phyloP scores from a whole-genome alignment of 805 yeast species.

The Candida broadrunensis region DNA sequence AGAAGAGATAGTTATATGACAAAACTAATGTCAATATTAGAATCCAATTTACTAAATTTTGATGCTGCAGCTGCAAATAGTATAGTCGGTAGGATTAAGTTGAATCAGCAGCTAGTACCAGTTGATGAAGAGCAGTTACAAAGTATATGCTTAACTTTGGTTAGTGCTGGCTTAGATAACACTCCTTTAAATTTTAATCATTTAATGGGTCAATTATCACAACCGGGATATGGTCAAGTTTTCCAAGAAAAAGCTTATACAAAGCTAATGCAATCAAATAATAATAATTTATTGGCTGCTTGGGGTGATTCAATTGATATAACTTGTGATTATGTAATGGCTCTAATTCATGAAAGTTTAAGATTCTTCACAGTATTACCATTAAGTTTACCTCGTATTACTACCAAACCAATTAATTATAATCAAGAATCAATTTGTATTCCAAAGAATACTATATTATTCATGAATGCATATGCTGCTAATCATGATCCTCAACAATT shows the following conservation, averaged over 20 bases:
- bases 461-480: constrained; percentile 70
- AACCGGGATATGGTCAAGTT: constrained; percentile 20
- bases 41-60: constrained; percentile 15
- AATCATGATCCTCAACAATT: constrained; percentile 56
- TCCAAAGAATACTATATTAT: constrained; percentile 54
- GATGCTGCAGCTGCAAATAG: constrained; percentile 24
- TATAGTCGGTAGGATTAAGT: constrained; percentile 26
- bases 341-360: constrained; percentile 61
- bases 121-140: constrained; percentile 40
- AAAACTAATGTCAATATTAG: constrained; percentile 18
- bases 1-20: constrained; percentile 51
- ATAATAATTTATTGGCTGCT: constrained; percentile 26
- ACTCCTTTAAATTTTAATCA: constrained; percentile 62
- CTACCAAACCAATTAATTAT: constrained; percentile 49
- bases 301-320: constrained; percentile 28
- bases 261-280: constrained; percentile 35
- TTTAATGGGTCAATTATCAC: constrained; percentile 53
- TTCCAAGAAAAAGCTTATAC: constrained; percentile 45
- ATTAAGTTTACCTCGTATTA: constrained; percentile 58
- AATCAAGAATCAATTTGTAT: constrained; percentile 31
- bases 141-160: constrained; percentile 69
- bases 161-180: constrained; percentile 77
- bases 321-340: constrained; percentile 49
- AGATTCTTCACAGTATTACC: constrained; percentile 67
- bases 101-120: not conserved